Base-by-base conservation (phyloP, 192 early-diverging fungal genomes). In the Coemansia sp. region DNA sequence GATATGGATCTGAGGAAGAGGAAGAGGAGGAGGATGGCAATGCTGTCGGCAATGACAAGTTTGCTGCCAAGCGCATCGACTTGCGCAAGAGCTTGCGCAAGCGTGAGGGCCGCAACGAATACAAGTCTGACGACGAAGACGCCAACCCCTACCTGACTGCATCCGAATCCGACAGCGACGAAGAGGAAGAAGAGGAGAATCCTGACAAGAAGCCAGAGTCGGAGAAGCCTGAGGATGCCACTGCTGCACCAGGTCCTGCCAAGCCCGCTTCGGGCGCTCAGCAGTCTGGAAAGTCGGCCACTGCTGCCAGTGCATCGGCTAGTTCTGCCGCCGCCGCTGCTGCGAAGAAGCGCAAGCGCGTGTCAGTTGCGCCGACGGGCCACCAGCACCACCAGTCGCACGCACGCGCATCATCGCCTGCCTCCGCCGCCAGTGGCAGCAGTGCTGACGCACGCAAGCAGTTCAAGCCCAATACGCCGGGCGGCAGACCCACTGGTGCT, bases 1-100 rank as follows among this genome's bases (percentile, higher is more conserved):
- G 64, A 11, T 74, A 50, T 61, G 74, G 59, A 55, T 76, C 42
- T 2, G 71, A 64, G 39, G 75, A 76, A 58, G 68, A 74, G 31
- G 87, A 86, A 4, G 85, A 85, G 27, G 69, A 77, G 27, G 69
- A 77, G 50, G 70, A 67, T n/a, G 80, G 63, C 36, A 37, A 45
- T 11, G 29, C 14, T 34, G 45, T 1, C 41, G 32, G 34, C 37
- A 66, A 75, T 44, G 59, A 37, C 31, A 82, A 81, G 29, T 67
- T 78, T 48, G 84, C 75, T 9, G 73, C 76, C 11, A 84, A 72
- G 9, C 74, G 67, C 32, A 77, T 85, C 66, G 80, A 87, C 38
- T 59, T 93, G 67, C 85, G 85, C 53, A 91, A 91, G 70, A 77
- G 89, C 1, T 79, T 92, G 10, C 73, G 86, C 44, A 87, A 90